phyloP scores from a whole-genome alignment of 78 protist genomes.

The Dictyostelium capitatum region DNA sequence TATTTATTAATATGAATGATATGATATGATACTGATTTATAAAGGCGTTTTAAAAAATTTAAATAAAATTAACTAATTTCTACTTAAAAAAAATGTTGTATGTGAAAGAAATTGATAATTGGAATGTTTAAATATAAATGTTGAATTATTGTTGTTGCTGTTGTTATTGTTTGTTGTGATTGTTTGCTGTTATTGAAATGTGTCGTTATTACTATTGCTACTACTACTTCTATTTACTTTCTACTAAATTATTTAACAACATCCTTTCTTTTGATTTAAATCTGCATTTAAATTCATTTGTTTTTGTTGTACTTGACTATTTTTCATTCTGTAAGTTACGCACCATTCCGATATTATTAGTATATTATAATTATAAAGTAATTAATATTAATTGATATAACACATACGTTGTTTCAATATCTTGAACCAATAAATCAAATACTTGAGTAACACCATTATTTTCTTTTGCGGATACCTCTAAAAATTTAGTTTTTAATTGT shows the following conservation, averaged over 20 bases:
- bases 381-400: background rate
- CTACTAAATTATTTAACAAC: background rate
- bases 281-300: conserved; percentile 18
- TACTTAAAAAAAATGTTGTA: too few species aligned
- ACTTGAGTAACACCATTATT: conserved; percentile 66
- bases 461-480: conserved; percentile 63
- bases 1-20: too few species aligned
- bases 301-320: background rate
- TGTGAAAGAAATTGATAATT: too few species aligned
- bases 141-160: background rate
- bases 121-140: background rate
- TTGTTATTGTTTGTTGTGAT: background rate
- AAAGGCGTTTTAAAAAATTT: too few species aligned
- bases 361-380: background rate
- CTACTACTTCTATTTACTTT: background rate
- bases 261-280: background rate
- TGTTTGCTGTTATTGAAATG: background rate
- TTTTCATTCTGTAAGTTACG: conserved; percentile 46
- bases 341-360: too few species aligned
- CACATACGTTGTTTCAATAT: conserved; percentile 68
- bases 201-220: background rate
- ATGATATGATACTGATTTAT: too few species aligned
- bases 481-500: conserved; percentile 40
- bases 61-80: too few species aligned
- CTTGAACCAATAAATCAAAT: conserved; percentile 67